These are phyloP conservation scores for Penicillium alfredii DNA, from an alignment of 495 filamentous ascomycete species.

Conservation along the genomic window DNA sequence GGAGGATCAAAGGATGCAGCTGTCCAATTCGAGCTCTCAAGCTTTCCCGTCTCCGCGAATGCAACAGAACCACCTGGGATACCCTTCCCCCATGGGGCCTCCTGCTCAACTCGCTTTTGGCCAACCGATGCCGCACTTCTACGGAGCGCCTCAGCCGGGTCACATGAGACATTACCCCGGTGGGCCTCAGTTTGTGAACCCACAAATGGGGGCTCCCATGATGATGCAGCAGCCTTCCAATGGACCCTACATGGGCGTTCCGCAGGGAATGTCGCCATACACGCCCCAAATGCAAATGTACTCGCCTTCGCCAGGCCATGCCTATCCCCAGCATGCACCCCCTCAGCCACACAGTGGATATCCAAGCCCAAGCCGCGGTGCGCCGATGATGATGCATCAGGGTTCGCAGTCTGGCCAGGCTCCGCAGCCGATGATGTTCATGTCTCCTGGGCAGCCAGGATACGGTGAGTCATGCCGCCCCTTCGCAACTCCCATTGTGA, in stretches of 20 bases:
- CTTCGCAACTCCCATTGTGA: background rate
- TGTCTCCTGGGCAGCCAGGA: conserved; percentile 55
- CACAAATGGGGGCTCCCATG: conserved; percentile 69
- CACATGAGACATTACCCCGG: conserved; percentile 44
- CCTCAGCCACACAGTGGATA: conserved; percentile 69
- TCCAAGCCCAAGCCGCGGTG: conserved; percentile 71
- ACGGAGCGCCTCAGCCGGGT: conserved; percentile 41
- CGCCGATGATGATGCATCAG: conserved; percentile 81
- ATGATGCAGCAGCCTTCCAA: conserved; percentile 73
- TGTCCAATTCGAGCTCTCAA: conserved; percentile 71
- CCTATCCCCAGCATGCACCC: conserved; percentile 55
- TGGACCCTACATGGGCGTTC: conserved; percentile 47
- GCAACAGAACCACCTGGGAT: conserved; percentile 61
- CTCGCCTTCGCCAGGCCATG: conserved; percentile 61
- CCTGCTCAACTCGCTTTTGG: conserved; percentile 63
- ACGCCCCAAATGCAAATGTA: conserved; percentile 70
- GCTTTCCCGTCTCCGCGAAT: conserved; percentile 75
- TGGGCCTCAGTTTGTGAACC: conserved; percentile 57
- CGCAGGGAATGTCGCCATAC: conserved; percentile 52
- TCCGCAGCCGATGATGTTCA: conserved; percentile 53
- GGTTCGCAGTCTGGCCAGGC: conserved; percentile 70
- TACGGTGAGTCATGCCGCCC: conserved; percentile 54
- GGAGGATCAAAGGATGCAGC: conserved; percentile 76
- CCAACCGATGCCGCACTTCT: conserved; percentile 67
- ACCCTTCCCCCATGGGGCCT: conserved; percentile 62